Percentiles rank a stretch among this genome's conserved stretches.
Evolutionary conservation across 2,329 filamentous ascomycete species (phyloP).

Genomic region (Alternaria solani): DNA sequence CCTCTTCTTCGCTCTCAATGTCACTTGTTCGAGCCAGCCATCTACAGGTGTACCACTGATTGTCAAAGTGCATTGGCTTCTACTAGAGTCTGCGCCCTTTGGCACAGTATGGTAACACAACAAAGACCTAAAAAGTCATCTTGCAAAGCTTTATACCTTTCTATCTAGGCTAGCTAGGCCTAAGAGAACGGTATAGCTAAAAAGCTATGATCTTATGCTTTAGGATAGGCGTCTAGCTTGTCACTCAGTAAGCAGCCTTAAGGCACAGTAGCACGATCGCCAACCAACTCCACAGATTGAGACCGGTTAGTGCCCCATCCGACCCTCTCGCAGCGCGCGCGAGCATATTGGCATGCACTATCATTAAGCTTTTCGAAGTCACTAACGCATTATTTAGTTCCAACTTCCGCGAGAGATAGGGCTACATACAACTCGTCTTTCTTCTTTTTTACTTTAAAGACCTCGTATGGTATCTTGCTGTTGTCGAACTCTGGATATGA

Average conservation of each 20-base stretch:
- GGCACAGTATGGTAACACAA: constrained; percentile 1
- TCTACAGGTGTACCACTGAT: not conserved
- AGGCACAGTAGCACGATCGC: not conserved
- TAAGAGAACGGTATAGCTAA: too few relatives aligned
- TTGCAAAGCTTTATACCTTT: constrained; percentile 2
- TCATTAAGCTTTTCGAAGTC: not conserved
- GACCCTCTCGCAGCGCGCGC: not conserved
- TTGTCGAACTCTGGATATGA: constrained; percentile 34
- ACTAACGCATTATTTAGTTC: not conserved
- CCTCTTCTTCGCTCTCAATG: not conserved
- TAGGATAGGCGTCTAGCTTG: too few relatives aligned
- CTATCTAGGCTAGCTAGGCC: too few relatives aligned
- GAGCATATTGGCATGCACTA: not conserved
- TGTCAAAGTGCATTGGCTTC: not conserved
- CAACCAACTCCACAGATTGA: not conserved
- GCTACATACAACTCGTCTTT: constrained; percentile 14
- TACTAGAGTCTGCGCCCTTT: constrained; percentile 1
- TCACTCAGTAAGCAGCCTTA: too few relatives aligned
- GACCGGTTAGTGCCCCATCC: not conserved
- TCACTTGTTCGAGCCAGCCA: constrained; percentile 6
- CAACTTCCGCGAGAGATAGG: not conserved
- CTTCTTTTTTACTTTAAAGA: constrained; percentile 16
- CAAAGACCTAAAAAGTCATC: too few relatives aligned
- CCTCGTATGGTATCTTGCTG: constrained; percentile 33
- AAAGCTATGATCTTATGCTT: too few relatives aligned